These are phyloP conservation scores for Juncus inflexus DNA, from an alignment of 176 grass and related monocot species.

Conservation along the genomic window DNA sequence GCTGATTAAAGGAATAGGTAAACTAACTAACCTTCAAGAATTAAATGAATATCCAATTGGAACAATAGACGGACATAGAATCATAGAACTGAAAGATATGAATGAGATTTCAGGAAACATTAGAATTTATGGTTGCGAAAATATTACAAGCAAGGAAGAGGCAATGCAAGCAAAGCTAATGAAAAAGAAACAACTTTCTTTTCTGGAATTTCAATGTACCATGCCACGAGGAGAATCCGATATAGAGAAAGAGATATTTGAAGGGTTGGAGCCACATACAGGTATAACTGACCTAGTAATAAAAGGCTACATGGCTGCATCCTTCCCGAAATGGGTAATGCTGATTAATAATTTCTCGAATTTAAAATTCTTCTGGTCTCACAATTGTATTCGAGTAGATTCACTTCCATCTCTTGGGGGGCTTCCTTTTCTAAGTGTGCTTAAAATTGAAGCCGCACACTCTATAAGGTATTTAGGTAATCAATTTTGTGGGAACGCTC, in stretches of 20 bases:
- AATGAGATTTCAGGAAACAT: conserved; percentile 38
- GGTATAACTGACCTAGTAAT: conserved; percentile 43
- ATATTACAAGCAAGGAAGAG: conserved; percentile 33
- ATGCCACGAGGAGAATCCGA: not conserved
- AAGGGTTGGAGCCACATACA: conserved; percentile 33
- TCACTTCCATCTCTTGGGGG: conserved; percentile 44
- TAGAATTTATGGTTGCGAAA: conserved; percentile 35
- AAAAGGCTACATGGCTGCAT: conserved; percentile 31
- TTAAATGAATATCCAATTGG: conserved; percentile 38
- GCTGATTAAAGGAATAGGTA: conserved; percentile 34
- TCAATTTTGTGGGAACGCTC: conserved; percentile 26
- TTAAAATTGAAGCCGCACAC: conserved; percentile 34
- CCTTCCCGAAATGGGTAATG: conserved; percentile 33
- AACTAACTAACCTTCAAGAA: conserved; percentile 38
- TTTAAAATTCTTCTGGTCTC: conserved; percentile 28
- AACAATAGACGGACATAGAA: conserved; percentile 18
- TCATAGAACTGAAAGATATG: conserved; percentile 40
- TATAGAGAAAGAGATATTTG: conserved; percentile 26
- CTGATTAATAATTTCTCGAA: conserved; percentile 1
- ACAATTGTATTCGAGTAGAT: conserved; percentile 34
- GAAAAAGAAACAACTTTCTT: conserved; percentile 28
- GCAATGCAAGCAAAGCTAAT: conserved; percentile 26
- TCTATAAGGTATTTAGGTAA: conserved; percentile 25
- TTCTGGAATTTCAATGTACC: conserved; percentile 37
- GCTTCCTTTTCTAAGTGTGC: conserved; percentile 28